Conservation (phyloP, 177 flowering plant species). For the Vitis hybrid region DNA sequence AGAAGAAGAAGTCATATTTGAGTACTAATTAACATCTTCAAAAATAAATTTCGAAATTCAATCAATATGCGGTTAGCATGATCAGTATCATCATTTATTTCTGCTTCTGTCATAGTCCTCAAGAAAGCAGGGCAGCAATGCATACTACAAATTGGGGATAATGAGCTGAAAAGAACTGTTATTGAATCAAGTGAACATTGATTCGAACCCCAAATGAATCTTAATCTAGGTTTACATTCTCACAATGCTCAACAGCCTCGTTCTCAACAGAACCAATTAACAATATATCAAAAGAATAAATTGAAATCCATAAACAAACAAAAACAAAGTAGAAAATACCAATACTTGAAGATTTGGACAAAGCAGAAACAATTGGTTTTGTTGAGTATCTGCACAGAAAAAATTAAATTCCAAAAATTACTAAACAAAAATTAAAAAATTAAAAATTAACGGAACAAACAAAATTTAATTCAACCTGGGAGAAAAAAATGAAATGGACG, state of each 20-base stretch:
- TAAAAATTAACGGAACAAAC: neutral
- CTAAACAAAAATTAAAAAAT: slow-evolving; percentile 16
- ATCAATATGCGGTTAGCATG: no score
- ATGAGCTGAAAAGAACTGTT: neutral
- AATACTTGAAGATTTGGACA: slow-evolving; percentile 22
- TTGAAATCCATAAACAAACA: neutral
- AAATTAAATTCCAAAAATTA: neutral
- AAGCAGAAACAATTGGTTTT: slow-evolving; percentile 23
- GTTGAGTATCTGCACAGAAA: slow-evolving; percentile 24
- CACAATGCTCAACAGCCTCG: neutral
- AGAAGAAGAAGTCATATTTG: no score
- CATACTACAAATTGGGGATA: neutral
- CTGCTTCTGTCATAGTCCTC: neutral
- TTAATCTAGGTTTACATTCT: neutral
- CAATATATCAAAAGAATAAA: neutral
- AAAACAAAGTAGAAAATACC: slow-evolving; percentile 16
- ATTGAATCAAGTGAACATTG: neutral
- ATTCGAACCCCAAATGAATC: neutral
- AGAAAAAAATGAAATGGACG: slow-evolving; percentile 12
- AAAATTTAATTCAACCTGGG: slow-evolving; percentile 21
- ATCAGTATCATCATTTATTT: no score
- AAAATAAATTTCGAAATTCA: no score
- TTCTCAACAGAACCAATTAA: neutral
- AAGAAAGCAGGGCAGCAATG: neutral
- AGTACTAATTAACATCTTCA: no score